These are phyloP conservation scores for Solanum piurae DNA, from an alignment of 257 asterid genomes.

Conservation along the genomic window DNA sequence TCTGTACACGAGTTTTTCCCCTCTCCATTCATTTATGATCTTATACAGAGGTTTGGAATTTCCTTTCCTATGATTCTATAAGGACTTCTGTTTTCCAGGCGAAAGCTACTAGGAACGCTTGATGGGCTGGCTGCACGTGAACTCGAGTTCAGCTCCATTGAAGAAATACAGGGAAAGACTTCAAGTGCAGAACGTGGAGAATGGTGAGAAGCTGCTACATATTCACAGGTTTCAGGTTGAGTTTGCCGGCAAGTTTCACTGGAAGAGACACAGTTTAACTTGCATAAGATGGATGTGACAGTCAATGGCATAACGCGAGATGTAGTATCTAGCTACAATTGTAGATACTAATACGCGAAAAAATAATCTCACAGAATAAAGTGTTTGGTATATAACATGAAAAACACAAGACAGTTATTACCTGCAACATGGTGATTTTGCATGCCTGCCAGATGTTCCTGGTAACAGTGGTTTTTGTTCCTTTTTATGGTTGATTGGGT, in stretches of 20 bases:
- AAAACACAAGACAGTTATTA: background rate
- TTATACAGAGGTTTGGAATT: slow-evolving; percentile 10
- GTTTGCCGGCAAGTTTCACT: slow-evolving; percentile 35
- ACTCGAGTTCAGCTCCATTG: slow-evolving; percentile 25
- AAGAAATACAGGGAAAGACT: slow-evolving; percentile 22
- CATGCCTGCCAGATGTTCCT: slow-evolving; percentile 18
- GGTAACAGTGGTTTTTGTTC: slow-evolving; percentile 23
- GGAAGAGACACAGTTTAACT: background rate
- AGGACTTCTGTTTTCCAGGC: background rate
- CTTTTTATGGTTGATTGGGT: slow-evolving; percentile 18
- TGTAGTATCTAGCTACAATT: background rate
- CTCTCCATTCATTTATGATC: background rate
- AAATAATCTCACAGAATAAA: background rate
- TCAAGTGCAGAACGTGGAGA: slow-evolving; percentile 59
- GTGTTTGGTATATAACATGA: background rate
- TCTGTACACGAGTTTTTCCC: background rate
- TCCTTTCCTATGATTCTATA: slow-evolving; percentile 17
- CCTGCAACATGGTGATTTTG: slow-evolving; percentile 30
- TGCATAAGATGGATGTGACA: background rate
- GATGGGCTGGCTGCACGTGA: slow-evolving; percentile 22
- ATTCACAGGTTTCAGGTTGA: slow-evolving; percentile 20
- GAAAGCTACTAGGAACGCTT: slow-evolving; percentile 8
- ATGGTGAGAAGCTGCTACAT: slow-evolving; percentile 18
- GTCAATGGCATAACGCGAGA: background rate
- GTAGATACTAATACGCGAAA: background rate